Evolutionary conservation across 176 grass and related monocot species (phyloP).

Genomic region (Elaeis guineensis): DNA sequence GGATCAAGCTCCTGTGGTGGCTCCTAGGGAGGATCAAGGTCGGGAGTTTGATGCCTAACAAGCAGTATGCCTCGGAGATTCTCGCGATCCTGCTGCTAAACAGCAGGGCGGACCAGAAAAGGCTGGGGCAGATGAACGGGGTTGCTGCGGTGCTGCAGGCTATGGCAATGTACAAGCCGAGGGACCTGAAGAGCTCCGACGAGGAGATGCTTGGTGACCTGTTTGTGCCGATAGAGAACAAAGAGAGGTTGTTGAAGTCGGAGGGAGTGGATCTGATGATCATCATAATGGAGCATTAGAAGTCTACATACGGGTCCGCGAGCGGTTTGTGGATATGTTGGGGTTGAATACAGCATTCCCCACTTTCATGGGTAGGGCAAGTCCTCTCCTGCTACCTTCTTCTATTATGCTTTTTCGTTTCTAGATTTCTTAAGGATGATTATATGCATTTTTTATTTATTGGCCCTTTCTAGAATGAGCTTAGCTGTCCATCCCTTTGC

Average conservation of each 20-base stretch:
- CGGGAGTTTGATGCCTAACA: conserved; percentile 90
- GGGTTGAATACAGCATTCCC: conserved; percentile 31
- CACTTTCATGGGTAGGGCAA: no score
- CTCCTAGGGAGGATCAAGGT: conserved; percentile 64
- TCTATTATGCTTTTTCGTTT: no score
- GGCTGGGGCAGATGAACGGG: conserved; percentile 73
- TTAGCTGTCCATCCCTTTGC: no score
- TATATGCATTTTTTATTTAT: no score
- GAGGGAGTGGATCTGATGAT: conserved; percentile 96
- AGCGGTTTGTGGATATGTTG: conserved; percentile 77
- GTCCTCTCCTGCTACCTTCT: no score
- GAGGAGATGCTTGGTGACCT: conserved; percentile 97
- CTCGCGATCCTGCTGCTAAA: conserved; percentile 84
- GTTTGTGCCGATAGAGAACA: conserved; percentile 84
- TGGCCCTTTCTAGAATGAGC: no score
- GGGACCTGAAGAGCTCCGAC: conserved; percentile 75
- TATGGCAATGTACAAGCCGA: conserved; percentile 81
- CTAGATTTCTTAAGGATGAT: no score
- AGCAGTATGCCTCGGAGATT: conserved; percentile 90
- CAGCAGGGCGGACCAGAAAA: conserved; percentile 79
- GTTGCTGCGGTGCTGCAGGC: conserved; percentile 77
- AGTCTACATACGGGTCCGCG: conserved; percentile 70
- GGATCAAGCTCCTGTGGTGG: conserved; percentile 76
- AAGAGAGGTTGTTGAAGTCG: conserved; percentile 65
- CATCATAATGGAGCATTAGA: conserved; percentile 98